Base-by-base conservation (phyloP, 2,329 filamentous ascomycete genomes). In the Myotisia sp. region DNA sequence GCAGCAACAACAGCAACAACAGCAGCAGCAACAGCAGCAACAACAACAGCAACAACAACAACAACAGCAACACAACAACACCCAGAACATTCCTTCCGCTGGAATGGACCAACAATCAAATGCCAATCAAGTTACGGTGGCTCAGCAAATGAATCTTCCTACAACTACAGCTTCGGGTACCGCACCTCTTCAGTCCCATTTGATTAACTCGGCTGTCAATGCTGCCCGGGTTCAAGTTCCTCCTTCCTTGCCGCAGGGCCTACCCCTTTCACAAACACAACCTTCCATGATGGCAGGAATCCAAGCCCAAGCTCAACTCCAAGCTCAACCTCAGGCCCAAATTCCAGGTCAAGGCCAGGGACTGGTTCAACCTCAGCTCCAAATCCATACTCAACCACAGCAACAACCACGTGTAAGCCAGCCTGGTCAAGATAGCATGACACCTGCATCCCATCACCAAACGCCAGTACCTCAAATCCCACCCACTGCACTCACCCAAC, bases 141-240 rank as follows among this genome's bases (percentile, higher is more conserved):
- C 49, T 6, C 50, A 49, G 40, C 53, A 54, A 37, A 31, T 56
- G 6, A 20, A 23, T 14, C 36, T 26, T 35, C 31, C 33, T 20
- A 16, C 33, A 3, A 14, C 12, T 13, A 21, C 28, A 3, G 8
- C 31, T 18, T 42, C 50, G 19, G 50, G 49, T 14, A 48, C 55
- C 6, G 56, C 57, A 16, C 52, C 63, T 3, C n/a, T n/a, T n/a
- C n/a, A n/a, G n/a, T n/a, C n/a, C n/a, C 61, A 66, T 40, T 64
- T 62, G 1, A 62, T 66, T 26, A 65, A 59, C 39, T 63, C 62
- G 33, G 63, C 63, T 5, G 57, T 67, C 14, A 60, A 55, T 41
- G 59, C 60, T 18, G 60, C 59, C 12, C 51, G 59, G 27, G 56
- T 51, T 24, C 58, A 60, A 37, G 55, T 53, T 20, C 51, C 51